phyloP scores from a whole-genome alignment of 352 stramenopile species.

The Pythium insidiosum region DNA sequence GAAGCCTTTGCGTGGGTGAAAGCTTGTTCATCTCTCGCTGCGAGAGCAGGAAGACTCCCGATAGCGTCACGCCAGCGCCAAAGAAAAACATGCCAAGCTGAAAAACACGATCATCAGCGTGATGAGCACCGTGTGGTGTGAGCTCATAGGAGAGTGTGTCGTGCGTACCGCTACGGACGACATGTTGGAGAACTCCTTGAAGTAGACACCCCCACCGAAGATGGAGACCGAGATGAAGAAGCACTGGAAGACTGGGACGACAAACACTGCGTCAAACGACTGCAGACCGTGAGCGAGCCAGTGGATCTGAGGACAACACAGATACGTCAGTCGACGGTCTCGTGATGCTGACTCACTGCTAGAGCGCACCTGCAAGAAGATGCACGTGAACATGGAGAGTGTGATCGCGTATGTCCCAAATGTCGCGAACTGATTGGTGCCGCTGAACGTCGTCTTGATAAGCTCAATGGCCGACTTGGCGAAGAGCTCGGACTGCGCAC shows the following conservation, averaged over 20 bases:
- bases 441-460: conserved; percentile 70
- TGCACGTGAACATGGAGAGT: conserved; percentile 67
- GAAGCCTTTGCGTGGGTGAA: conserved; percentile 27
- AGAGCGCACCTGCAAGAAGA: no score
- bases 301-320: no score
- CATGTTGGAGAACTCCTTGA: conserved; percentile 76
- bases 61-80: conserved; percentile 55
- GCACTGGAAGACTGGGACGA: conserved; percentile 82
- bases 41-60: conserved; percentile 60
- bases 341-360: no score
- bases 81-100: conserved; percentile 66
- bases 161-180: conserved; percentile 23
- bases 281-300: conserved; percentile 80
- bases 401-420: conserved; percentile 76
- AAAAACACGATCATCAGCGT: neutral
- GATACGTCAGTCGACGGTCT: no score
- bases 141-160: neutral
- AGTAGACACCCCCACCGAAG: conserved; percentile 84
- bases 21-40: conserved; percentile 62
- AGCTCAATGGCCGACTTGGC: conserved; percentile 79
- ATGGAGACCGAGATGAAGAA: conserved; percentile 91
- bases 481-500: conserved; percentile 75
- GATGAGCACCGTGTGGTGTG: neutral
- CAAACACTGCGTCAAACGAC: conserved; percentile 81
- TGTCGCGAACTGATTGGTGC: conserved; percentile 62